These are phyloP conservation scores for Vachellia collinsii DNA, from an alignment of 306 rosid genomes.

Conservation along the genomic window DNA sequence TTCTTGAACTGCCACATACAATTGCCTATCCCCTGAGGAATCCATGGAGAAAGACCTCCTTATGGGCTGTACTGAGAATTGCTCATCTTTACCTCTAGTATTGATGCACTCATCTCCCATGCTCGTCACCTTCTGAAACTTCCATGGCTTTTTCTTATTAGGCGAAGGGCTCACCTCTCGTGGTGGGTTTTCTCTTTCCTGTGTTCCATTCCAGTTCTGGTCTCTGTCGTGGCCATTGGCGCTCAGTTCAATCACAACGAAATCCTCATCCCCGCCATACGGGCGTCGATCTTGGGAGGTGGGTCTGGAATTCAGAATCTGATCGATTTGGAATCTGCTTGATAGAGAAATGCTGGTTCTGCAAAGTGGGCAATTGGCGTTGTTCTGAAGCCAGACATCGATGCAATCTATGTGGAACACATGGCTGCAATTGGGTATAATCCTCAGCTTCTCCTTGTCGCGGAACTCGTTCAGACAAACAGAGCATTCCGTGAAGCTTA, in stretches of 20 bases:
- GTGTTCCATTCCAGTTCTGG: conserved; percentile 39
- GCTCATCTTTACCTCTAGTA: conserved; percentile 75
- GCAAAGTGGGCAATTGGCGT: conserved; percentile 97
- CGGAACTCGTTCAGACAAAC: conserved; percentile 88
- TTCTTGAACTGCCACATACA: conserved; percentile 76
- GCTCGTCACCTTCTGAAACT: conserved; percentile 66
- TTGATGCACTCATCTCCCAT: conserved; percentile 94
- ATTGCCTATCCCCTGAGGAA: conserved; percentile 74
- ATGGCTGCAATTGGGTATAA: conserved; percentile 84
- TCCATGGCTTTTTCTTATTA: conserved; percentile 54
- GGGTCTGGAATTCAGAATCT: conserved; percentile 47
- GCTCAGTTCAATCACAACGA: conserved; percentile 81
- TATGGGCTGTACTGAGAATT: conserved; percentile 75
- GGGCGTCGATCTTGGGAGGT: conserved; percentile 48
- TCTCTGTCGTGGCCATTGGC: conserved; percentile 24
- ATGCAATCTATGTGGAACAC: conserved; percentile 92
- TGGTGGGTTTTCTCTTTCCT: conserved; percentile 39
- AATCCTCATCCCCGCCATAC: conserved; percentile 53
- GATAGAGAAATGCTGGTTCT: conserved; percentile 71
- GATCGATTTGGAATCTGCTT: conserved; percentile 48
- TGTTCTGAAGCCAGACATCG: conserved; percentile 89
- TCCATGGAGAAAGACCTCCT: conserved; percentile 96
- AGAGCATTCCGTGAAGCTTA: conserved; percentile 67
- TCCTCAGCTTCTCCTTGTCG: conserved; percentile 75
- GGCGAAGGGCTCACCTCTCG: conserved; percentile 56